Conservation (phyloP, 352 stramenopile genomes). For the Phytophthora citricola region DNA sequence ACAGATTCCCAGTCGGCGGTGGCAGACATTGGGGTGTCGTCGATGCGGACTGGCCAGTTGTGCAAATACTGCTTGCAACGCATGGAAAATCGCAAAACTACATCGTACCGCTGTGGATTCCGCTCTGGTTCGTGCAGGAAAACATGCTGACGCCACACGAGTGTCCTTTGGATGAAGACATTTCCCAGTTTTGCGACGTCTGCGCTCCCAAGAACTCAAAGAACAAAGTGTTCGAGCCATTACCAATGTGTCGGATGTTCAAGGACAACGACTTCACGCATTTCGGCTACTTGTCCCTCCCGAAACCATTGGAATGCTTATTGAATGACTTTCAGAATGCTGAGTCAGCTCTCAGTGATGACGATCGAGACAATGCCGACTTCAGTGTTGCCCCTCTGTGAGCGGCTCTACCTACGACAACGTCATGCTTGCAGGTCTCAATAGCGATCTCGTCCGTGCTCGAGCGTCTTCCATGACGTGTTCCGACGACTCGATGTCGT, state of each 20-base stretch:
- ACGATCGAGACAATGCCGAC: constrained; percentile 40
- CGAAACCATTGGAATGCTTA: constrained; percentile 69
- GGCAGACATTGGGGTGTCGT: constrained; percentile 43
- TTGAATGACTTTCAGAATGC: constrained; percentile 52
- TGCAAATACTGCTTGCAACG: constrained; percentile 77
- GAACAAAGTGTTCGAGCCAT: constrained; percentile 67
- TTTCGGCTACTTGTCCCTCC: constrained; percentile 50
- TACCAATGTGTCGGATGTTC: constrained; percentile 85
- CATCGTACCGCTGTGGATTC: constrained; percentile 81
- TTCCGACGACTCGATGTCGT: constrained; percentile 53
- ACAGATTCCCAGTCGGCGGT: constrained; percentile 47
- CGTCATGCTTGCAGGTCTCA: constrained; percentile 59
- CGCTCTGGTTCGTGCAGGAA: constrained; percentile 85
- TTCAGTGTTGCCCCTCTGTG: constrained; percentile 44
- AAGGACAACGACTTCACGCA: constrained; percentile 46
- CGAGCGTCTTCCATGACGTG: constrained; percentile 64
- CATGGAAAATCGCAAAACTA: constrained; percentile 73
- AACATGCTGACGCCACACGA: constrained; percentile 76
- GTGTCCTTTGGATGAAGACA: constrained; percentile 73
- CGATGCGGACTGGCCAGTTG: constrained; percentile 48
- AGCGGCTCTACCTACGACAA: constrained; percentile 59
- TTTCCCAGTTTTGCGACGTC: constrained; percentile 65
- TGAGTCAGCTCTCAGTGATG: constrained; percentile 37
- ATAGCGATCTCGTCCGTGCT: constrained; percentile 72
- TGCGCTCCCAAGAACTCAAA: constrained; percentile 60